Base-by-base conservation (phyloP, 495 filamentous ascomycete genomes). In the Hyaloscypha bicolor region DNA sequence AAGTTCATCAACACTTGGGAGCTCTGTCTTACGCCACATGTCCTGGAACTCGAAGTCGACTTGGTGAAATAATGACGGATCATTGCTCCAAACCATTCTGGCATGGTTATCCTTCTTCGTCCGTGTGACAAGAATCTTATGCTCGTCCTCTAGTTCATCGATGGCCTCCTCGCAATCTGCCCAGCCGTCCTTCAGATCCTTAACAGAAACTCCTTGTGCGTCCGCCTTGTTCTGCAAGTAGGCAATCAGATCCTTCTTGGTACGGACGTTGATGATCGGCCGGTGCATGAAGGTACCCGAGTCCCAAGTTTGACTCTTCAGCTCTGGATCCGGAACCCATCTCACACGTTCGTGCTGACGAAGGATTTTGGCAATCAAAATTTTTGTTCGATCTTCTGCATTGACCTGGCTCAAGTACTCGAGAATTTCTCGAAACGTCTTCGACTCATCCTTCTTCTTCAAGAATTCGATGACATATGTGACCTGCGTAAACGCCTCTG, bases 101-200 rank as follows among this genome's bases (percentile, higher is more conserved):
- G 93, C 86, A 69, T 88, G 86, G 69, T 92, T 89, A 73, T 98
- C 96, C 79, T 98, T 98, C 81, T 96, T 96, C 64, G 93, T 94
- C 48, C 93, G 86, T 32, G 90, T 90, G 19, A 97, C 91, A 22
- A 97, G 81, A 14, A 98, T 81, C 78, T 90, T 89, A 63, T 92
- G 89, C 70, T 90, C 86, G 22, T 77, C 77, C 81, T 98, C 95
- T 63, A 98, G 80, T 69, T 87, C 82, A 65, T 87, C 85, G 78
- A 99, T 91, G 2, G 90, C 84, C 19, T 88, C 85, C 55, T 92
- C 86, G 67, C 91, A 93, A 66, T 89, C 89, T 6, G 88, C 86
- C 95, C 95, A 99, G 32, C 96, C 96, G 73, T 99, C 95, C 75
- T 94, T 94, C 32, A 99, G 83, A 65, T 97, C 92, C 73, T 91